Evolutionary conservation across 2,329 filamentous ascomycete species (phyloP).

Genomic region (Claviceps fusiformis): DNA sequence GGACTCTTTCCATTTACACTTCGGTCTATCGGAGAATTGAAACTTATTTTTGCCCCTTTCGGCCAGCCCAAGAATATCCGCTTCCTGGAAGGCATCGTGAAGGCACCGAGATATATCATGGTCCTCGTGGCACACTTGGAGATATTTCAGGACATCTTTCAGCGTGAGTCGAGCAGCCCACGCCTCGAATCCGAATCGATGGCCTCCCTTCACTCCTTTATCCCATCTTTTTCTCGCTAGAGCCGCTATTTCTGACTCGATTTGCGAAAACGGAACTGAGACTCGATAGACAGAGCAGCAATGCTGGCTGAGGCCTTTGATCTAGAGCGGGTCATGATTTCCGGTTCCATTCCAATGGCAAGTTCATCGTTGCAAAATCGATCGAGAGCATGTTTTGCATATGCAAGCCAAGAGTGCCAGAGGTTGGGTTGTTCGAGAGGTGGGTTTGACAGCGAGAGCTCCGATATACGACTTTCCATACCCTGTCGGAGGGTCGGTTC

Average conservation of each 20-base stretch:
- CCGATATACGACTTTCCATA: constrained; percentile 65
- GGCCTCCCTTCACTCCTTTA: neutral
- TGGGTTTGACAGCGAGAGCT: constrained; percentile 46
- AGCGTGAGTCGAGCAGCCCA: neutral
- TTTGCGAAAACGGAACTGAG: neutral
- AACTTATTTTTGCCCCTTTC: too few relatives aligned
- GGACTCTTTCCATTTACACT: neutral
- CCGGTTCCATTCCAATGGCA: constrained; percentile 37
- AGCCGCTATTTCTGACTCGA: neutral
- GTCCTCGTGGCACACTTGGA: neutral
- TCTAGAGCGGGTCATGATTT: constrained; percentile 47
- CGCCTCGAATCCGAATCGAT: neutral
- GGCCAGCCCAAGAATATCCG: neutral
- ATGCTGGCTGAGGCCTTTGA: constrained; percentile 34
- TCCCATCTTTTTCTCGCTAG: neutral
- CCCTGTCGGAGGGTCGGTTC: neutral
- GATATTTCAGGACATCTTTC: neutral
- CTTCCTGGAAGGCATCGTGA: neutral
- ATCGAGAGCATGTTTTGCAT: constrained; percentile 54
- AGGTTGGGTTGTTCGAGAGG: constrained; percentile 28
- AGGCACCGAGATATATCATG: neutral
- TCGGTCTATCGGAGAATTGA: neutral
- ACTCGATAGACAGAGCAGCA: neutral
- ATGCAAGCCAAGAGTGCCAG: constrained; percentile 47
- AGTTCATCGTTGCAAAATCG: constrained; percentile 53